Evolutionary conservation across 73 alveolate species (phyloP), one percentile per base, ranked within the genome.

Genomic region (Stentor coeruleus): DNA sequence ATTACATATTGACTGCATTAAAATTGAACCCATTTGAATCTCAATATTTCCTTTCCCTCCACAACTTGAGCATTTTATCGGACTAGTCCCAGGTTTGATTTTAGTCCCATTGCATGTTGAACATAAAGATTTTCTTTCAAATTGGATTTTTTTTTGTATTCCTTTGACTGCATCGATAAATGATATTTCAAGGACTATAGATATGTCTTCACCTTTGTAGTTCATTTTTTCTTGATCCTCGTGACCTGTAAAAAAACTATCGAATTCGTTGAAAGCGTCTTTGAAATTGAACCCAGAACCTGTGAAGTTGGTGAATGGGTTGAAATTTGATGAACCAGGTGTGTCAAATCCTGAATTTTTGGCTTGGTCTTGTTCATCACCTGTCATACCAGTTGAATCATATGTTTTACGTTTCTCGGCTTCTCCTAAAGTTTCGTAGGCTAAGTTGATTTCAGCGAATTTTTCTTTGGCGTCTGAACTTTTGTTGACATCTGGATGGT

Each of bases 401-500:
- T 93, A 93, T 3, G 89, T 88, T 80, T 81, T 85, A 75, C 96
- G 81, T 81, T 93, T 93, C 26, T 58, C 35, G 30, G 82, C 92
- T 81, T 93, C 96, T 30, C 95, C 82, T n/a, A 86, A 86, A n/a
- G 92, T 86, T 38, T 81, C 85, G 75, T 86, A 86, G 38, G 92
- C 92, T 26, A 86, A 77, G 30, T 84, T 84, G 37, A 92, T 90
- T 92, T 89, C 86, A 76, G 88, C 89, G 80, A 91, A 91, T 36
- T 90, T 93, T 14, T 91, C 97, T 59, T 91, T 85, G 39, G 97
- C 95, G 66, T 87, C 85, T 39, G 89, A 86, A 38, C 87, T 84
- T 41, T 85, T 84, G 83, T 89, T 87, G 76, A 91, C 89, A 84
- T 95, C 99, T 33, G 99, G 99, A 83, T 95, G 99, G 81, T 90